Evolutionary conservation across 2,329 filamentous ascomycete genomes (phyloP).

Genomic region (Microcyclospora pomicola): DNA sequence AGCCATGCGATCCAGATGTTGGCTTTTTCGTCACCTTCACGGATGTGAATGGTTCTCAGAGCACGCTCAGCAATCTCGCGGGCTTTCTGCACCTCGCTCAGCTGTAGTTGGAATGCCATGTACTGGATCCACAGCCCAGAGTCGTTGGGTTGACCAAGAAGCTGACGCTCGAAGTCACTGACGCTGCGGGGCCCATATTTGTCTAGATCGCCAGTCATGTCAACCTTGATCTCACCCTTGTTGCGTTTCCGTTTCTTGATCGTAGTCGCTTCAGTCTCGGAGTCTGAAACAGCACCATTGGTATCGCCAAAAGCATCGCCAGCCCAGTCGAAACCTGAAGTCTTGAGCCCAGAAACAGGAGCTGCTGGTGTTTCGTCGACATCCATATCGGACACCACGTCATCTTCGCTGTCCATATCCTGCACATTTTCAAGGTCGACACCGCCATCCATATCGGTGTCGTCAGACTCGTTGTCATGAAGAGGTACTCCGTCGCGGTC

Average conservation of each 20-base stretch:
- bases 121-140: slow-evolving; percentile 89
- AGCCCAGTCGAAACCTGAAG: slow-evolving; percentile 78
- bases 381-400: slow-evolving; percentile 36
- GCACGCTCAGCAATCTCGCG: slow-evolving; percentile 83
- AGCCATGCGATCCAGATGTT: slow-evolving; percentile 92
- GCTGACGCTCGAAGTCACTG: slow-evolving; percentile 83
- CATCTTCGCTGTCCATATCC: slow-evolving; percentile 33
- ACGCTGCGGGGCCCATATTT: slow-evolving; percentile 75
- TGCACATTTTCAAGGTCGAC: slow-evolving; percentile 20
- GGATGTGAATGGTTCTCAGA: slow-evolving; percentile 77
- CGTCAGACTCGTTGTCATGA: slow-evolving; percentile 26
- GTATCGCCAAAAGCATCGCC: slow-evolving; percentile 46
- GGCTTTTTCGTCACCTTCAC: slow-evolving; percentile 82
- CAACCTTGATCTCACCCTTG: slow-evolving; percentile 68
- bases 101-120: slow-evolving; percentile 95
- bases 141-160: slow-evolving; percentile 86
- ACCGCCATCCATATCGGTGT: slow-evolving; percentile 15
- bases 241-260: slow-evolving; percentile 49
- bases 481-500: slow-evolving; percentile 18
- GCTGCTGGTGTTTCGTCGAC: slow-evolving; percentile 19
- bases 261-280: slow-evolving; percentile 37
- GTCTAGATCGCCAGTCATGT: slow-evolving; percentile 85
- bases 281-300: slow-evolving; percentile 40
- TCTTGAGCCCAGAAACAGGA: slow-evolving; percentile 40
- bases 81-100: slow-evolving; percentile 78